Base-by-base conservation (phyloP, 1,139 yeast species). In the Arxiozyma slooffiae region DNA sequence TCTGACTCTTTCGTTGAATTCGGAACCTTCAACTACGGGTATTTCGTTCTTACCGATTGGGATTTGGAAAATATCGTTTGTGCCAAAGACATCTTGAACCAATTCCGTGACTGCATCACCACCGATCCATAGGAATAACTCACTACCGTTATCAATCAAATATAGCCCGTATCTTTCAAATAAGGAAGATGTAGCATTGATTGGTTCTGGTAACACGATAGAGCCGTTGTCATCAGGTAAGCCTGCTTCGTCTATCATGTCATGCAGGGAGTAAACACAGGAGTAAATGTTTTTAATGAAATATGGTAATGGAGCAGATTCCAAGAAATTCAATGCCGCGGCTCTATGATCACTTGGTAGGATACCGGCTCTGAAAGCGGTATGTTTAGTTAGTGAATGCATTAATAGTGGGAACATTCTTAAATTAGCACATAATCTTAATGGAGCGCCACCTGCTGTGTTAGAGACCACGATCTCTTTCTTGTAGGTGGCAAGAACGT, bases 281-380 rank as follows among this genome's bases (percentile, higher is more conserved):
- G 99, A 96, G 64, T 92, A 90, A 56, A 92, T 79, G 63, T 80
- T 85, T 70, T 82, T 83, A 67, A 92, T 79, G 68, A 92, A 76
- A 58, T 83, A 83, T 40, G 85, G 81, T 54, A 87, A 72, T 49
- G 98, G 97, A 61, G 87, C 70, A 2, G 97, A 84, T 34, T 85
- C 85, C 65, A 92, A 73, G 57, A 81, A 74, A 68, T 90, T 89
- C 69, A 94, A 75, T 7, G 97, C 96, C 47, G 90, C 82, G 21
- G 96, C 84, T 66, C 98, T 80, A 70, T 89, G 88, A 67, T 92
- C 98, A 50, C 95, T 80, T 47, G 96, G 96, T 48, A 92, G 95
- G 61, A 83, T 80, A 53, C 90, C 94, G 26, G 85, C 78, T 66
- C 97, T 80, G 58, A 90, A 78, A 17, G 85, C 96, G 66, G 88